Evolutionary conservation across 1,139 yeast species (phyloP).

Genomic region (Geotrichum cucujoidarum): DNA sequence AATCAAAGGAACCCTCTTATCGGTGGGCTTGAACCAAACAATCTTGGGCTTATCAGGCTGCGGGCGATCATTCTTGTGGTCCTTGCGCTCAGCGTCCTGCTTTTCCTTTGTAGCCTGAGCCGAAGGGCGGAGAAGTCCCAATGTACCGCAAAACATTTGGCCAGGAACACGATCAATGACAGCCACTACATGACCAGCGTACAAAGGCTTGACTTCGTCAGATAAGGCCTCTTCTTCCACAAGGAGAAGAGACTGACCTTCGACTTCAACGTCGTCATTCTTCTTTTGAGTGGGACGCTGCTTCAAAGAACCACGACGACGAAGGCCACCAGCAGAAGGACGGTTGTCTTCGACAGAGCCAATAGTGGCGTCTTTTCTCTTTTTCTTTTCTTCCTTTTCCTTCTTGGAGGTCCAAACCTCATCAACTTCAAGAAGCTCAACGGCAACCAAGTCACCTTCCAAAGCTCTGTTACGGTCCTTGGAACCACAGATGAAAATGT

Average conservation of each 20-base stretch:
- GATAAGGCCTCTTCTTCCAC: conserved; percentile 95
- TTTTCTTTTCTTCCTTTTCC: conserved; percentile 94
- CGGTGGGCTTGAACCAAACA: conserved; percentile 98
- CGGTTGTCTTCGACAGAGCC: conserved; percentile 29
- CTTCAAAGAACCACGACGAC: conserved; percentile 84
- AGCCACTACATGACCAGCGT: conserved; percentile 98
- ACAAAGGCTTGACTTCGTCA: conserved; percentile 87
- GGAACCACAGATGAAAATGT: conserved; percentile 96
- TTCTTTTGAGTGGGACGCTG: conserved; percentile 97
- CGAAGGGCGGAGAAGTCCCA: conserved; percentile 90
- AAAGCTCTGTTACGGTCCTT: conserved; percentile 96
- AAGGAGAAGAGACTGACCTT: conserved; percentile 85
- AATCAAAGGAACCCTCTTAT: conserved; percentile 92
- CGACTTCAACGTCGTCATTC: conserved; percentile 97
- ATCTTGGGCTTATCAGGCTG: conserved; percentile 68
- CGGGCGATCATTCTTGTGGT: conserved; percentile 40
- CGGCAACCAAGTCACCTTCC: conserved; percentile 95
- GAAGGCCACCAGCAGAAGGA: conserved; percentile 42
- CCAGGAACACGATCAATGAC: conserved; percentile 97
- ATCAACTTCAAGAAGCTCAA: conserved; percentile 87
- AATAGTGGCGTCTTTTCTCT: conserved; percentile 63
- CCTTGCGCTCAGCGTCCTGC: conserved; percentile 50
- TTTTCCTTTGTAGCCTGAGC: conserved; percentile 87
- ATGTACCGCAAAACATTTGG: conserved; percentile 82
- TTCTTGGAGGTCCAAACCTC: conserved; percentile 97